These are phyloP conservation scores for Triadica sebifera DNA, from an alignment of 345 rosid genomes.

Conservation along the genomic window DNA sequence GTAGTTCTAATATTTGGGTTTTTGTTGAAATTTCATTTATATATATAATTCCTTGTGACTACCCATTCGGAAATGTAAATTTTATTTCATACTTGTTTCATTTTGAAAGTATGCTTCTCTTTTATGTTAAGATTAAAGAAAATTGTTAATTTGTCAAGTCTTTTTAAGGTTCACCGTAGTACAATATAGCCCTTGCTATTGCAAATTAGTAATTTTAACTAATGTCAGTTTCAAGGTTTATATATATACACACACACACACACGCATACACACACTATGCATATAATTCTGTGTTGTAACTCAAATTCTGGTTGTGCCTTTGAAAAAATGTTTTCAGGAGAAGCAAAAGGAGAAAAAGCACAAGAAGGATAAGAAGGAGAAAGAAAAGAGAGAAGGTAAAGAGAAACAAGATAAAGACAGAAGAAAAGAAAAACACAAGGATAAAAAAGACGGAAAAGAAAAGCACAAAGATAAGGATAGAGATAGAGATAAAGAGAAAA, in stretches of 20 bases:
- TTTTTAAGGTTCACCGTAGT: background rate
- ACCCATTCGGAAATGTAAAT: background rate
- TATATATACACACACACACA: too few species aligned
- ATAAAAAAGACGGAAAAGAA: constrained; percentile 45
- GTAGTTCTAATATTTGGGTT: too few species aligned
- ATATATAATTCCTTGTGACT: background rate
- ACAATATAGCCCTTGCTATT: too few species aligned
- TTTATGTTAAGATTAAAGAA: background rate
- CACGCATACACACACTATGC: too few species aligned
- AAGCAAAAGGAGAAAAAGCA: constrained; percentile 51
- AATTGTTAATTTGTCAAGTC: background rate
- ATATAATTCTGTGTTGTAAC: background rate
- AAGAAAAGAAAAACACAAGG: constrained; percentile 48
- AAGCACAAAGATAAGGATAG: constrained; percentile 31
- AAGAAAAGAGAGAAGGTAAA: constrained; percentile 46
- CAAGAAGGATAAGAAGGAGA: constrained; percentile 53
- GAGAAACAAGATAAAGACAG: constrained; percentile 56
- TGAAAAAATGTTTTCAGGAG: constrained; percentile 30
- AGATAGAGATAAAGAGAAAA: constrained; percentile 36
- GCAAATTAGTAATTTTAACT: too few species aligned
- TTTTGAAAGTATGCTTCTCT: background rate
- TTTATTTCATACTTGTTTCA: background rate
- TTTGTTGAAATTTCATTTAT: too few species aligned
- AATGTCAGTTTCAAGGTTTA: too few species aligned
- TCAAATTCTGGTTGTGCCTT: constrained; percentile 1